Evolutionary conservation across 2,329 filamentous ascomycete species (phyloP).

Genomic region (Colletotrichum horii): DNA sequence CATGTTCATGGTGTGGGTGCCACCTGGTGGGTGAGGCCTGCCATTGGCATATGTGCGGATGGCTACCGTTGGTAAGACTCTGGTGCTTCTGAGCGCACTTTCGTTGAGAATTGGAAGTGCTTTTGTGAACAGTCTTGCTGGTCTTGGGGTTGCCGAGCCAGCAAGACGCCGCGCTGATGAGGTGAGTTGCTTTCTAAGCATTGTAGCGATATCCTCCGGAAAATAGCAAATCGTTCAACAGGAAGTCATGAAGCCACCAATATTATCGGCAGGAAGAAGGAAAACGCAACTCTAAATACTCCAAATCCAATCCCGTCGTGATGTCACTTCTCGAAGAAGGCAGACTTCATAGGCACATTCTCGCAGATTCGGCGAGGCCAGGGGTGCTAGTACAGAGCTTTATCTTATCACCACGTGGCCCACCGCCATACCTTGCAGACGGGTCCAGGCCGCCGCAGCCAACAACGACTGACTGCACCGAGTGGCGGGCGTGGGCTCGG

Average conservation of each 20-base stretch:
- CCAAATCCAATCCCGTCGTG: not conserved
- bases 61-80: slow-evolving; percentile 42
- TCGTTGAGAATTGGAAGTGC: slow-evolving; percentile 6
- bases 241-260: not conserved
- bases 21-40: slow-evolving; percentile 84
- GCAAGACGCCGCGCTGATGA: slow-evolving; percentile 42
- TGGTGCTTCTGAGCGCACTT: slow-evolving; percentile 2
- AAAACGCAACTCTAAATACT: not conserved
- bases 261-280: not conserved
- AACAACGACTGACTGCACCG: not conserved
- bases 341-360: slow-evolving; percentile 36
- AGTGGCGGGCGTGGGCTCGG: not conserved
- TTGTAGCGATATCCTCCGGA: slow-evolving; percentile 24
- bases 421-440: not conserved
- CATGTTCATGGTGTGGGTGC: slow-evolving; percentile 93
- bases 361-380: slow-evolving; percentile 41
- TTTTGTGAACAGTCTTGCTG: slow-evolving; percentile 24
- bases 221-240: not conserved
- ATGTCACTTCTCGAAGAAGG: slow-evolving; percentile 5
- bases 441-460: not conserved
- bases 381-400: not conserved
- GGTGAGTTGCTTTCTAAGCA: slow-evolving; percentile 46
- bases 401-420: slow-evolving; percentile 41
- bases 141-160: slow-evolving; percentile 32
- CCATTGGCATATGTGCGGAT: slow-evolving; percentile 69